Evolutionary conservation across 495 filamentous ascomycete genomes (phyloP).

Genomic region (Apiosordaria backusii): DNA sequence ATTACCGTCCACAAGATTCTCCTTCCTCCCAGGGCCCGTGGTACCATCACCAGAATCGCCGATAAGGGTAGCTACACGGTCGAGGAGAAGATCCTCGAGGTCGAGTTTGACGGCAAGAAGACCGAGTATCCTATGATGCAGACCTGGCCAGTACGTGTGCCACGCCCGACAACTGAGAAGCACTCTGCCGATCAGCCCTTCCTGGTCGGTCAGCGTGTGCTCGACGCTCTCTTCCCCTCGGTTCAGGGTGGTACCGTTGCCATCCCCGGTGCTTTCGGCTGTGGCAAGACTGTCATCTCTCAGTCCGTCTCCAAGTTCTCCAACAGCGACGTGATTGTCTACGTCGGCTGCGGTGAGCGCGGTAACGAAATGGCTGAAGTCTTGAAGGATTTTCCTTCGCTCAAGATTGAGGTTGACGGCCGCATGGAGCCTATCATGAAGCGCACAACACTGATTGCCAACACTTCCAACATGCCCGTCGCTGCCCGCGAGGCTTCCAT

Average conservation of each 20-base stretch:
- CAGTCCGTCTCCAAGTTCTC: slow-evolving; percentile 99
- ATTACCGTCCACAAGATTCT: slow-evolving; percentile 93
- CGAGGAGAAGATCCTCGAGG: slow-evolving; percentile 87
- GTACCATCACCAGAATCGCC: slow-evolving; percentile 87
- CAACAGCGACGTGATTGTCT: slow-evolving; percentile 98
- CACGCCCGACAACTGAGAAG: slow-evolving; percentile 85
- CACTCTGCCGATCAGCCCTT: slow-evolving; percentile 82
- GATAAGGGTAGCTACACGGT: slow-evolving; percentile 90
- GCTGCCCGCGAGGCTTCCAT: slow-evolving; percentile 98
- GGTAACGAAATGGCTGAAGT: slow-evolving; percentile 99
- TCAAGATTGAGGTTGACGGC: slow-evolving; percentile 84
- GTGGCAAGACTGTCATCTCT: slow-evolving; percentile 98
- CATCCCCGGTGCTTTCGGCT: slow-evolving; percentile 97
- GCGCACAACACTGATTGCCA: slow-evolving; percentile 95
- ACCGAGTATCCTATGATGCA: slow-evolving; percentile 96
- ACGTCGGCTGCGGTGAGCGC: slow-evolving; percentile 96
- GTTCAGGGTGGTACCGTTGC: slow-evolving; percentile 97
- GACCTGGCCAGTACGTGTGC: slow-evolving; percentile 97
- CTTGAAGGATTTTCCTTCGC: slow-evolving; percentile 98
- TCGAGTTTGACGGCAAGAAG: slow-evolving; percentile 96
- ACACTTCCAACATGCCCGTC: slow-evolving; percentile 99
- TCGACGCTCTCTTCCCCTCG: slow-evolving; percentile 96
- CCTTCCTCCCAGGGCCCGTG: slow-evolving; percentile 83
- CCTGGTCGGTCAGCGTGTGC: slow-evolving; percentile 92
- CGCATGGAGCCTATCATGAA: slow-evolving; percentile 99